These are phyloP conservation scores for Aspergillus fijiensis DNA, from an alignment of 2,329 filamentous ascomycete genomes.

Conservation along the genomic window DNA sequence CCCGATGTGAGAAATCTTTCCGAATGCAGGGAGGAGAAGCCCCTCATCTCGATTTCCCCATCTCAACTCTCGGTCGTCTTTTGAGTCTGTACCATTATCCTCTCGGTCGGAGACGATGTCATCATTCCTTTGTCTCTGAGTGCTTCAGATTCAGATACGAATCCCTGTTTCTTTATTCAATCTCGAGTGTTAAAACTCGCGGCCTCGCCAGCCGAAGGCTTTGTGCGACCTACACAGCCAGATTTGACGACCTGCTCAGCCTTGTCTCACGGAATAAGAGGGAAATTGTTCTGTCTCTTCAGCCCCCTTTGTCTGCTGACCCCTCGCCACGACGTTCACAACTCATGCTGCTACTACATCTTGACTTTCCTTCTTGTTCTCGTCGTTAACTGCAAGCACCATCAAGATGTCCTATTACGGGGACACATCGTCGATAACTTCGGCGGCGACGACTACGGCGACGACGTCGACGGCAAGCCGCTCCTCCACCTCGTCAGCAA, in stretches of 20 bases:
- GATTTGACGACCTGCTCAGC: background rate
- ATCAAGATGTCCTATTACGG: background rate
- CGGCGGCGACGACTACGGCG: background rate
- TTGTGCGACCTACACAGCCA: background rate
- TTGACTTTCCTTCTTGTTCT: background rate
- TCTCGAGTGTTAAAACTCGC: background rate
- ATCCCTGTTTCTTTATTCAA: background rate
- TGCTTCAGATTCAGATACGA: background rate
- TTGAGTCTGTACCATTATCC: background rate
- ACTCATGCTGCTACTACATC: background rate
- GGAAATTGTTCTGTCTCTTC: background rate
- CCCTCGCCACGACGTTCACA: background rate
- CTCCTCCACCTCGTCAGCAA: slow-evolving; percentile 13
- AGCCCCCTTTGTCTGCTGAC: background rate
- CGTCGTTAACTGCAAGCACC: background rate
- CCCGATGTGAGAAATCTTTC: too few species aligned
- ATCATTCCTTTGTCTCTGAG: background rate
- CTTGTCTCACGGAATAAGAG: background rate
- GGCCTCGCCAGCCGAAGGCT: background rate
- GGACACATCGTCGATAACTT: background rate
- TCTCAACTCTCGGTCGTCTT: background rate
- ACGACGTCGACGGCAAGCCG: background rate
- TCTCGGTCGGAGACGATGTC: background rate
- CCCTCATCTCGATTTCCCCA: background rate
- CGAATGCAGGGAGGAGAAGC: background rate